Evolutionary conservation across 305 asterid species (phyloP), one percentile per base, ranked within the genome.

Genomic region (Solanum hybrid): DNA sequence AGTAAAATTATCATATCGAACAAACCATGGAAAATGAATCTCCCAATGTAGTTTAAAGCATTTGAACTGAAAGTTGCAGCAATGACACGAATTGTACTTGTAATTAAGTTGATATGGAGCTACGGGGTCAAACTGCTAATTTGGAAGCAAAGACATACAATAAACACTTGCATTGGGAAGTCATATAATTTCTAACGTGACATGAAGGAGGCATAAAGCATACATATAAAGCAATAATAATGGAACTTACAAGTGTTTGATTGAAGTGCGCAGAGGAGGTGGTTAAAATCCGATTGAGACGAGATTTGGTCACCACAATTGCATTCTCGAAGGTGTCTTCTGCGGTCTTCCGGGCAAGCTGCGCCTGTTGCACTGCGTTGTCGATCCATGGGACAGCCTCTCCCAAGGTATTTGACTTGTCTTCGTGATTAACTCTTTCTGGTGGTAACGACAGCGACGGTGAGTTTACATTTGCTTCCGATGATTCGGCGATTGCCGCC

Each of bases 191-290:
- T 79, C 34, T 79, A 79, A 22, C 10, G 19, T 36, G 29, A 79
- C 64, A 26, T 51, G n/a, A 5, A 35, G 27, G 22, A 78, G 56
- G 31, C 85, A 36, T 24, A 79, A 79, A 37, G 19, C 86, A 37
- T 37, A 79, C 86, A 72, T 73, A 37, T 87, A 73, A n/a, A 87
- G 85, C 45, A 37, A 36, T 19, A 76, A 31, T 76, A 88, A 29
- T 51, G 56, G 60, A 88, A 38, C 72, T 94, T 92, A 96, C 99
- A 75, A 94, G 89, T 35, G 98, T 94, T 92, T 94, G 99, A 88
- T 92, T 90, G 87, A 96, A 93, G 93, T 97, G 99, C 22, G 95
- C 96, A 34, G 98, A 95, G 0, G 98, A 94, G 51, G 99, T 97
- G 89, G 96, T 93, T 86, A 93, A 93, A 82, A 96, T 89, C 31